A percentile compares a stretch with the other conserved stretches of the same genome.
These are phyloP conservation scores for Hordeum pubiflorum DNA, from an alignment of 202 grass and related monocot genomes.

Conservation along the genomic window DNA sequence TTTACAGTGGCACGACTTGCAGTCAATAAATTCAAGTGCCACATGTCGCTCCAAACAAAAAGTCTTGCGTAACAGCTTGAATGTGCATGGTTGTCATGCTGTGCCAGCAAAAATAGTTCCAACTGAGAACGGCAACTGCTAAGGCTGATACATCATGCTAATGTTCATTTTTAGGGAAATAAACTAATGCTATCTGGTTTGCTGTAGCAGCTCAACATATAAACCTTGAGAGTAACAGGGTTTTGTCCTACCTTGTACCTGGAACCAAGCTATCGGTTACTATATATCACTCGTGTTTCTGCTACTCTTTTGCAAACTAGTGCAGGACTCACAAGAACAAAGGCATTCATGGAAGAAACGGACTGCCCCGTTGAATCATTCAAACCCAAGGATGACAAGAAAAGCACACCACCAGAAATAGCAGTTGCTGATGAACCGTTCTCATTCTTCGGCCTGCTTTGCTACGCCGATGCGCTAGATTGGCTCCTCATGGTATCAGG, in stretches of 20 bases:
- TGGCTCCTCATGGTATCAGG: conserved; percentile 47
- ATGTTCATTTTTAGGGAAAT: neutral
- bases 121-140: neutral
- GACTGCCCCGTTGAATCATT: neutral
- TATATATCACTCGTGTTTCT: neutral
- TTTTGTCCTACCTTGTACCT: conserved; percentile 8
- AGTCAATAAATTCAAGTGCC: neutral
- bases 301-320: conserved; percentile 16
- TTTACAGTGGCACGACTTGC: neutral
- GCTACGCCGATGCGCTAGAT: conserved; percentile 37
- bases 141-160: neutral
- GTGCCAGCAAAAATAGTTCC: neutral
- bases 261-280: neutral
- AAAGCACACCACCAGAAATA: neutral
- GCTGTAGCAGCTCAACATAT: neutral
- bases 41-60: neutral
- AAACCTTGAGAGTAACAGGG: conserved; percentile 27
- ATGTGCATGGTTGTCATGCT: neutral
- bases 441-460: conserved; percentile 34
- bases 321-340: neutral
- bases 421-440: neutral
- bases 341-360: conserved; percentile 8
- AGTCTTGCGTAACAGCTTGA: neutral
- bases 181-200: neutral
- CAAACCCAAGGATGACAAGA: conserved; percentile 5